These are phyloP conservation scores for Arthrinium phaeospermum DNA, from an alignment of 2,329 filamentous ascomycete species.

Conservation along the genomic window DNA sequence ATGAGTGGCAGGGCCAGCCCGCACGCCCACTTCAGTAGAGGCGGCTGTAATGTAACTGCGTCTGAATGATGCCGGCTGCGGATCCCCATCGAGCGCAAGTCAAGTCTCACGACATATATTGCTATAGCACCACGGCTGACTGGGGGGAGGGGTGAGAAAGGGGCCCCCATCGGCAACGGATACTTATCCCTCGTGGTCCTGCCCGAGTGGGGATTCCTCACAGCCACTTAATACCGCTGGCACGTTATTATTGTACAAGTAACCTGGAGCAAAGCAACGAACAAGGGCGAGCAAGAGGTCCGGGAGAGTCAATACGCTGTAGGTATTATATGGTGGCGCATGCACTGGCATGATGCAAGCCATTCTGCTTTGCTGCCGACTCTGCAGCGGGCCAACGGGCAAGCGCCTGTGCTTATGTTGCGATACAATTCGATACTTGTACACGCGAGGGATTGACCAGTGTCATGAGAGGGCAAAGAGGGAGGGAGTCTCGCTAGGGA, in stretches of 20 bases:
- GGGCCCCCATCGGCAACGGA: neutral
- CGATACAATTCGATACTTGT: neutral
- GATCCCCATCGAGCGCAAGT: constrained; percentile 4
- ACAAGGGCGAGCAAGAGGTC: neutral
- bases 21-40: neutral
- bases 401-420: neutral
- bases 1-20: neutral
- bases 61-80: neutral
- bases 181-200: neutral
- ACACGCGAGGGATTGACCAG: neutral
- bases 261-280: neutral
- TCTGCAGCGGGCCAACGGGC: neutral
- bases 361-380: constrained; percentile 4
- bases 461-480: neutral
- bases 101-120: constrained; percentile 1
- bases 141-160: neutral
- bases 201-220: too few relatives aligned
- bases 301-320: neutral
- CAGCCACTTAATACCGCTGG: too few relatives aligned
- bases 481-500: neutral
- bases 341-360: constrained; percentile 10
- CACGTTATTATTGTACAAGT: too few relatives aligned
- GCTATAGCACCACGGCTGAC: neutral
- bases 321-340: neutral
- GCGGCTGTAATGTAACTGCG: constrained; percentile 6